phyloP scores from a whole-genome alignment of 345 rosid species.

The Gossypium ekmanianum region DNA sequence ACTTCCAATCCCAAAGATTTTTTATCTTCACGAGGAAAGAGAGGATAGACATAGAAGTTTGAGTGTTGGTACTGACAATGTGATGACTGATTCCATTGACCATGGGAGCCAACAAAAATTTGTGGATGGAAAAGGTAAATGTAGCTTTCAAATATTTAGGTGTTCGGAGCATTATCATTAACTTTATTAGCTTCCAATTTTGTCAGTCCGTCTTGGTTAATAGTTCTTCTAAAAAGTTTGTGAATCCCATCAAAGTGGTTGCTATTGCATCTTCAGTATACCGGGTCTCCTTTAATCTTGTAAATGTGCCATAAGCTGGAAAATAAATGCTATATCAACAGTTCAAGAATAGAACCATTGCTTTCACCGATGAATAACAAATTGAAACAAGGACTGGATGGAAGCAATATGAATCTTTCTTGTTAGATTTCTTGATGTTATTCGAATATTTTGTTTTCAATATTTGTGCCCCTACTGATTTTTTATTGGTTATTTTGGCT shows the following conservation, averaged over 20 bases:
- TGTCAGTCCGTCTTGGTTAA: neutral
- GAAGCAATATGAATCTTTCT: neutral
- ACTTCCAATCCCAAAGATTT: conserved; percentile 59
- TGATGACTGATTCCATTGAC: conserved; percentile 44
- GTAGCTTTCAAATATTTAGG: conserved; percentile 12
- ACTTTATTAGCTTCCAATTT: neutral
- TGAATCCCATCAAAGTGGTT: neutral
- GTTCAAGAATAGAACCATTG: neutral
- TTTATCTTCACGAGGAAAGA: conserved; percentile 40
- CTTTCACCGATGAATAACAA: neutral
- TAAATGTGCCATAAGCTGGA: neutral
- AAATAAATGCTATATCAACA: neutral
- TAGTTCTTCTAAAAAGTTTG: neutral
- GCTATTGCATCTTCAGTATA: neutral
- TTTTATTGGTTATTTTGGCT: conserved; percentile 9
- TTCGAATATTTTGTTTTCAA: neutral
- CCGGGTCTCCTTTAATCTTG: neutral
- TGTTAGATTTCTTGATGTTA: conserved; percentile 1
- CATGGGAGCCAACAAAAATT: conserved; percentile 33
- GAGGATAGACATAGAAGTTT: conserved; percentile 27
- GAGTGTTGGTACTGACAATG: conserved; percentile 31
- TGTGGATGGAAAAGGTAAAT: conserved; percentile 42
- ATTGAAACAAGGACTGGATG: neutral
- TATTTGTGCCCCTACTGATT: neutral
- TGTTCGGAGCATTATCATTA: neutral